Base-by-base conservation (phyloP, 345 rosid genomes). In the Conringia planisiliqua region DNA sequence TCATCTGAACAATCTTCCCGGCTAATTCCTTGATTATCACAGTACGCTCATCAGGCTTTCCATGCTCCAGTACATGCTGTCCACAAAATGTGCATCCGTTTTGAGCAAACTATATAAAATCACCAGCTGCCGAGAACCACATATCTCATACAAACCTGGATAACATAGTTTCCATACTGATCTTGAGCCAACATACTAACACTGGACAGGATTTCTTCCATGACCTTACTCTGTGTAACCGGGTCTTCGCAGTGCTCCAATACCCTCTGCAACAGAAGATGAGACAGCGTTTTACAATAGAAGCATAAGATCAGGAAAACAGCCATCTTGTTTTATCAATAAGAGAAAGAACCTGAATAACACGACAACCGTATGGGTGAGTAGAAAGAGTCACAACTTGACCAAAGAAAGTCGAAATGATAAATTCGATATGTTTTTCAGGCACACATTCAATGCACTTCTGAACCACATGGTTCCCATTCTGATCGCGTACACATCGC, bases 311-410 rank as follows among this genome's bases (percentile, higher is more conserved):
- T 33, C 18, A 44, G 32, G 4, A 42, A 55, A 64, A 3, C 1
- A 13, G 3, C 2, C 11, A 54, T 62, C 17, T 7, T 9, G 3
- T 35, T 35, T 12, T 13, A 60, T 17, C 0, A 67, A 3, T 5
- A 48, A 26, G 48, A 10, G 4, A 33, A 33, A 33, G 97, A 44
- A 93, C 98, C 98, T 93, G 98, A 73, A 93, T 87, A 73, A 93
- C 98, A 30, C 98, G 97, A 65, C 98, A 93, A 12, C 98, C 98
- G n/a, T 93, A 93, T 48, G 98, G 97, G 78, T 93, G 98, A 62
- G 91, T 87, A 39, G 98, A 91, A 48, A 93, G 82, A 9, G 85
- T 83, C 74, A 91, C 90, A 75, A 91, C 93, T 78, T 91, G 96
- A 78, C 92, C 96, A 71, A 88, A 91, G 83, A 93, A 93, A 66